Evolutionary conservation across 2,329 filamentous ascomycete species (phyloP).

Genomic region (Graphilbum fragrans): DNA sequence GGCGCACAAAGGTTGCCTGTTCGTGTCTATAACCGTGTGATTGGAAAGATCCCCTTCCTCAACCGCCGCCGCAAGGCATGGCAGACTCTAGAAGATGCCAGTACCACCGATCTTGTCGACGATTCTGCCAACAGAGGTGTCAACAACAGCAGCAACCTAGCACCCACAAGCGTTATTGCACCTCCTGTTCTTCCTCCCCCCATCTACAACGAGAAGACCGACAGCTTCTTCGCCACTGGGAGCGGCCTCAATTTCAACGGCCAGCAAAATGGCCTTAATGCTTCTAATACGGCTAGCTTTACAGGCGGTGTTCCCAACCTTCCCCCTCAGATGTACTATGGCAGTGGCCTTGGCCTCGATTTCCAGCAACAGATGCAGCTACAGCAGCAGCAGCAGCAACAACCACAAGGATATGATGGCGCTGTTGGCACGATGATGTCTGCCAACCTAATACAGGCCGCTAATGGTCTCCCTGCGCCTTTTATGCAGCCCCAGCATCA

Average conservation of each 20-base stretch:
- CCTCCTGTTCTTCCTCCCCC: background rate
- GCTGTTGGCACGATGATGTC: background rate
- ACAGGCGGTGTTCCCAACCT: background rate
- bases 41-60: slow-evolving; percentile 23
- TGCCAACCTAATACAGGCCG: too few relatives aligned
- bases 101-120: background rate
- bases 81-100: slow-evolving; percentile 18
- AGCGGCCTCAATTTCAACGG: too few relatives aligned
- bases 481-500: background rate
- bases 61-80: slow-evolving; percentile 13
- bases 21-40: slow-evolving; percentile 9
- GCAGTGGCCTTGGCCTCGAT: slow-evolving; percentile 12
- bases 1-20: slow-evolving; percentile 1
- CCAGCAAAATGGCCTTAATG: background rate
- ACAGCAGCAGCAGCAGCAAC: background rate
- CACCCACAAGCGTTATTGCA: background rate
- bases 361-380: slow-evolving; percentile 2
- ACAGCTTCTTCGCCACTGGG: background rate
- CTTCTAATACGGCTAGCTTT: too few relatives aligned
- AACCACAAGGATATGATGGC: background rate
- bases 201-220: background rate
- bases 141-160: slow-evolving; percentile 1
- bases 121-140: too few relatives aligned
- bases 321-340: slow-evolving; percentile 6
- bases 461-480: background rate